A percentile compares a stretch with the other conserved stretches of the same genome.
Conservation (phyloP, 2,329 filamentous ascomycete species). For the Scopulariopsis brevicaulis region DNA sequence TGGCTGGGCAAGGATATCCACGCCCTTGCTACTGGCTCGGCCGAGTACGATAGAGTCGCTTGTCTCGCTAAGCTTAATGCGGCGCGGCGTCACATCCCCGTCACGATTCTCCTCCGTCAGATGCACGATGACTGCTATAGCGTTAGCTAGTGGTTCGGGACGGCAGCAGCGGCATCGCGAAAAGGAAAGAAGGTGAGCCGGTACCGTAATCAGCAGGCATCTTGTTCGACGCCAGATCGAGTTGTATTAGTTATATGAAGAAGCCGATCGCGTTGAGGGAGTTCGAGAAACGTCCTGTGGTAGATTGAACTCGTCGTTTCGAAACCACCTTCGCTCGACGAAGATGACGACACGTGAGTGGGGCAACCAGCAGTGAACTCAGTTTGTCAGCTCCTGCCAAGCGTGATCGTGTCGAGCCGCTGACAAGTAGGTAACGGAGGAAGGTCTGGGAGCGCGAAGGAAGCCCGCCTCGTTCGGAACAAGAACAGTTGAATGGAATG, state of each 20-base stretch:
- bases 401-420: neutral
- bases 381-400: neutral
- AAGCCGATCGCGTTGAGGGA: neutral
- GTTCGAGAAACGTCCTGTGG: neutral
- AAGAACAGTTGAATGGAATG: neutral
- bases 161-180: neutral
- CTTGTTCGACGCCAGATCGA: neutral
- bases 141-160: neutral
- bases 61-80: constrained; percentile 1
- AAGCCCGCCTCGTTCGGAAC: neutral
- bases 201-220: neutral
- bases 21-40: constrained; percentile 4
- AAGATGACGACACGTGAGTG: neutral
- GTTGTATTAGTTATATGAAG: too few relatives aligned
- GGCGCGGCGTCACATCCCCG: neutral
- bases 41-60: constrained; percentile 3
- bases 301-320: neutral
- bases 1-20: neutral
- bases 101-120: neutral
- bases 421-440: neutral
- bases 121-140: neutral
- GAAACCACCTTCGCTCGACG: neutral
- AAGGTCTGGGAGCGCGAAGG: neutral
- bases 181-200: neutral
- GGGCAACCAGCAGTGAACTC: neutral